Conservation (phyloP, 2,329 filamentous ascomycete species). For the Rugonectria rugulosa region DNA sequence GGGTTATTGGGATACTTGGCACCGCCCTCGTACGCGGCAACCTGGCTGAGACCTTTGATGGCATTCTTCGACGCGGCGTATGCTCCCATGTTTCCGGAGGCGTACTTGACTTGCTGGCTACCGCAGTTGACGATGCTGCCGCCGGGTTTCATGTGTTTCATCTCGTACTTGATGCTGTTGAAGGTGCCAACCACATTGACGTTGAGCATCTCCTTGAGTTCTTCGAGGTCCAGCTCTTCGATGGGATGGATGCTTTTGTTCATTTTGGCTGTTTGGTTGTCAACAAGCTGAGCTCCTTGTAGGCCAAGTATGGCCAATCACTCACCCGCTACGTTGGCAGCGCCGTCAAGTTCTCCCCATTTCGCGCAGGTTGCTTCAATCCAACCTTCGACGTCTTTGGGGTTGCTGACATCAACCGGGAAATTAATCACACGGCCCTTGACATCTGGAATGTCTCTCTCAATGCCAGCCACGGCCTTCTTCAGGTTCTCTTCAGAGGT, state of each 20-base stretch:
- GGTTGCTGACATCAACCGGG: conserved; percentile 42
- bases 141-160: conserved; percentile 47
- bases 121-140: conserved; percentile 59
- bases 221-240: conserved; percentile 33
- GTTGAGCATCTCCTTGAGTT: conserved; percentile 33
- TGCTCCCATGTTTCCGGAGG: conserved; percentile 43
- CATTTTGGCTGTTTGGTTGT: conserved; percentile 29
- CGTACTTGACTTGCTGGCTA: conserved; percentile 52
- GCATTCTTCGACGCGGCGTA: conserved; percentile 45
- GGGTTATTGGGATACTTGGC: conserved; percentile 36
- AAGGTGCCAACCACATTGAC: conserved; percentile 39
- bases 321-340: conserved; percentile 48
- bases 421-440: conserved; percentile 33
- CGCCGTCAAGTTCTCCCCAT: conserved; percentile 45
- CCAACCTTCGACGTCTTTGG: conserved; percentile 44
- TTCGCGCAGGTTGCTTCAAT: conserved; percentile 41
- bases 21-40: conserved; percentile 39
- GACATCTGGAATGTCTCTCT: conserved; percentile 32
- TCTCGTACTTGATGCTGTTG: conserved; percentile 38
- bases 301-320: too few relatives aligned
- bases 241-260: conserved; percentile 37
- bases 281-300: too few relatives aligned
- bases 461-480: conserved; percentile 33
- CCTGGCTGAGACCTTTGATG: conserved; percentile 38
- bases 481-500: conserved; percentile 39